A percentile compares a stretch with the other conserved stretches of the same genome.
Conservation (phyloP, 2,329 filamentous ascomycete genomes). For the Penicillium sp. region DNA sequence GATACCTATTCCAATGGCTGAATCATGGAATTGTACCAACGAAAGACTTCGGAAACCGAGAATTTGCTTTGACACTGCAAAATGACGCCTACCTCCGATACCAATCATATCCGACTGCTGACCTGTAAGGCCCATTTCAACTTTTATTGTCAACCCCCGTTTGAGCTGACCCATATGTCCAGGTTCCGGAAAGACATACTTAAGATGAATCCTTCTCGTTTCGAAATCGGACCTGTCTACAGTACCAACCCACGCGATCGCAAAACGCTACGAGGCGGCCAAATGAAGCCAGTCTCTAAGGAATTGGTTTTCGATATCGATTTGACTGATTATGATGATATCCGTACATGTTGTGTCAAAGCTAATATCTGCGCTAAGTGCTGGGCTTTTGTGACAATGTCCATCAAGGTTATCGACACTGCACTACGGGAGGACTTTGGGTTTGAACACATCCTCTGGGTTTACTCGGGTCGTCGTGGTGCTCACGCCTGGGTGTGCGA, state of each 20-base stretch:
- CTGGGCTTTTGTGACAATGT: constrained; percentile 97
- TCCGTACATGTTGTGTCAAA: constrained; percentile 87
- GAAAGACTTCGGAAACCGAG: constrained; percentile 81
- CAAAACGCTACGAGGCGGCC: constrained; percentile 67
- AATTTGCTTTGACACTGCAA: constrained; percentile 91
- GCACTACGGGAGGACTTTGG: constrained; percentile 90
- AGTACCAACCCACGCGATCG: constrained; percentile 85
- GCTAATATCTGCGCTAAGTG: constrained; percentile 90
- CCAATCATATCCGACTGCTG: constrained; percentile 64
- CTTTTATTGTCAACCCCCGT: not conserved
- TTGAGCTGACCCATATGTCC: constrained; percentile 15
- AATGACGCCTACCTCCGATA: constrained; percentile 90
- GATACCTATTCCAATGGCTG: constrained; percentile 92
- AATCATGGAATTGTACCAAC: constrained; percentile 83
- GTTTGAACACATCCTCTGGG: constrained; percentile 94
- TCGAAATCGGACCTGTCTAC: constrained; percentile 98
- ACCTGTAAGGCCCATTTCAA: constrained; percentile 42
- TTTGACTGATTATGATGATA: constrained; percentile 95
- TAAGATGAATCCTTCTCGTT: constrained; percentile 77
- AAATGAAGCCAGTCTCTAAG: constrained; percentile 81
- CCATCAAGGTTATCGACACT: constrained; percentile 82
- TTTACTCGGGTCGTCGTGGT: constrained; percentile 92
- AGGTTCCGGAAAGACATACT: constrained; percentile 86
- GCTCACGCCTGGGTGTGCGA: constrained; percentile 98
- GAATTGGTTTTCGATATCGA: constrained; percentile 99